A percentile compares a stretch with the other conserved stretches of the same genome.
Conservation (phyloP, 2,329 filamentous ascomycete genomes). For the Beauveria rudraprayagi region DNA sequence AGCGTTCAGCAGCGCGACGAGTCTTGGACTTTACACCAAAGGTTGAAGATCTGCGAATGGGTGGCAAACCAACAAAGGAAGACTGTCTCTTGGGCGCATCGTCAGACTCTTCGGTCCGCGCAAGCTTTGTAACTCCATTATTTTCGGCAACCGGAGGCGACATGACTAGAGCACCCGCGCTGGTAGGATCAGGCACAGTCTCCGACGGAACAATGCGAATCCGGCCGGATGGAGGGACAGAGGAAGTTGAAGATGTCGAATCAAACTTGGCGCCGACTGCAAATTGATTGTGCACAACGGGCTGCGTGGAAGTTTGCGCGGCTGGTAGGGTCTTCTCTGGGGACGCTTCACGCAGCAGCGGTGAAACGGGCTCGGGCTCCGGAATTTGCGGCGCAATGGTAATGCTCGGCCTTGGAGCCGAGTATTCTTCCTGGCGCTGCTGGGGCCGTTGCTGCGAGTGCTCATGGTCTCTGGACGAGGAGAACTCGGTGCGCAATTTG, state of each 20-base stretch:
- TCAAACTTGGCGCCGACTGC: neutral
- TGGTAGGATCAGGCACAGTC: neutral
- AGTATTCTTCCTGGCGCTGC: neutral
- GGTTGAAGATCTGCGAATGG: constrained; percentile 49
- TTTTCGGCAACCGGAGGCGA: constrained; percentile 3
- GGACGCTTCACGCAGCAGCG: constrained; percentile 20
- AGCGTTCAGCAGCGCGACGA: constrained; percentile 26
- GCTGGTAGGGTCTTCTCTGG: neutral
- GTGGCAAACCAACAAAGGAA: constrained; percentile 50
- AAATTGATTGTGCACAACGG: neutral
- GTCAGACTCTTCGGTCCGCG: constrained; percentile 14
- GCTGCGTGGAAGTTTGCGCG: neutral
- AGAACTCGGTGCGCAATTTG: constrained; percentile 19
- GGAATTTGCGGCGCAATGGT: constrained; percentile 16
- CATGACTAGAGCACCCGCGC: neutral
- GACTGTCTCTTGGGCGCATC: constrained; percentile 33
- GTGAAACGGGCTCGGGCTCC: constrained; percentile 24
- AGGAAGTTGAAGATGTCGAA: constrained; percentile 5
- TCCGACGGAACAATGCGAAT: constrained; percentile 19
- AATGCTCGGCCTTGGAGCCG: neutral
- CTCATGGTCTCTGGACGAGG: neutral
- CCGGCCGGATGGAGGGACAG: constrained; percentile 6
- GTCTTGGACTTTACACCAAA: constrained; percentile 36
- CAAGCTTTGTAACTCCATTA: constrained; percentile 9
- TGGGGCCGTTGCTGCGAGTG: constrained; percentile 9